Base-by-base conservation (phyloP, 495 filamentous ascomycete genomes). In the Aspergillus wentii region DNA sequence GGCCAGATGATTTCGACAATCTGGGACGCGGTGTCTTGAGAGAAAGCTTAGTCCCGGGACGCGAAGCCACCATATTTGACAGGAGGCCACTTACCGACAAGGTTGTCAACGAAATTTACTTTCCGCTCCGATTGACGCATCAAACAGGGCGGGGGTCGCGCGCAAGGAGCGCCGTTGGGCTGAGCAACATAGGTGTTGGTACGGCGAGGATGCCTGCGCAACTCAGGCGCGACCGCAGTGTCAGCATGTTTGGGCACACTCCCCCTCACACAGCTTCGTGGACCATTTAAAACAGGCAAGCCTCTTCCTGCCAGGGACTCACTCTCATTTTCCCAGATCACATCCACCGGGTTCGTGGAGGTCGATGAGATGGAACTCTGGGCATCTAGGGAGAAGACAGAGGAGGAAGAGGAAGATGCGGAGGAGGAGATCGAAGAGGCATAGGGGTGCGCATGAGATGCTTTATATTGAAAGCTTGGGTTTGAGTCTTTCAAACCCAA, bases 1-100 rank as follows among this genome's bases (percentile, higher is more conserved):
- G 94, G 91, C 92, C 92, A 98, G 49, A 98, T 95, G 19, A 80
- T 86, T 62, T 96, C 90, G 21, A 98, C 91, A 62, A 96, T 95
- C 62, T 96, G 88, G 29, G 92, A 90, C 32, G 91, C 90, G 51
- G 90, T 90, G 75, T 96, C 92, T 98, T 79, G 48, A 47, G 21
- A 42, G 15, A 39, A 37, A 38, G 32, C 41, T 58, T 48, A 60
- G 44, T 37, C 14, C 22, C 25, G 31, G 37, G 41, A 46, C 43
- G 40, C 44, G 46, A 64, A 46, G 38, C 37, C 33, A 35, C 33
- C 41, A 38, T 26, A 40, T 41, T 35, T 37, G 30, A 42, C 49
- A n/a, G n/a, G n/a, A n/a, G n/a, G 54, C 49, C 30, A 70, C 92
- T 92, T 88, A 98, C 92, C 92, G 75, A 98, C 91, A 59, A 98